Base-by-base conservation (phyloP, 1,139 yeast species). In the Hanseniaspora uvarum region DNA sequence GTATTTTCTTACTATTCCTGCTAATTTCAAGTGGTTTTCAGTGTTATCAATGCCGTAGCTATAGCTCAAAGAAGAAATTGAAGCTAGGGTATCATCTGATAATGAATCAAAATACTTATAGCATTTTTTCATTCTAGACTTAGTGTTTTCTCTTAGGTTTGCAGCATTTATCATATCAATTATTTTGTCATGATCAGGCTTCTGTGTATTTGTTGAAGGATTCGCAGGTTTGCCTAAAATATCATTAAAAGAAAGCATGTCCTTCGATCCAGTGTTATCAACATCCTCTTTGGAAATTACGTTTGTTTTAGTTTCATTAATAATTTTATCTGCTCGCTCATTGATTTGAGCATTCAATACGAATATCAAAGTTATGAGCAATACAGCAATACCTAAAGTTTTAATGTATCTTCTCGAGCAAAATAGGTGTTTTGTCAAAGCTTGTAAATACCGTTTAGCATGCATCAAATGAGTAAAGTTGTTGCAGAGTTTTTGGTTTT, bases 201-300 rank as follows among this genome's bases (percentile, higher is more conserved):
- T 21, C 21, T 39, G 30, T 2, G 18, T 24, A 16, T n/a, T 31
- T 5, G 16, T 4, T 36, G 21, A 8, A 18, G 38, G 23, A 18
- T n/a, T 12, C 10, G 24, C 31, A 21, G 53, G 48, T 21, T 43
- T 34, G 10, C 53, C 53, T 30, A 50, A 36, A 26, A 50, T 50
- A 21, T 50, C 53, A 37, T 50, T 24, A 14, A 50, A 50, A 5
- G 53, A 50, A 14, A 50, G 38, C 30, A 50, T 34, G 8, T 43
- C 21, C 19, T 36, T 50, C 10, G 34, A 6, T 12, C 6, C 34
- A 14, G 44, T 12, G 14, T 26, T 21, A 14, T 37, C 11, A 6
- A 1, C 3, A 10, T 33, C 23, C 5, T 41, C 18, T 12, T 18
- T 36, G 10, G 31, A 7, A 12, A 5, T 16, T 2, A 12, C 19